Conservation (phyloP, 1,284 basidiomycete species). For the Leccinum fallax region DNA sequence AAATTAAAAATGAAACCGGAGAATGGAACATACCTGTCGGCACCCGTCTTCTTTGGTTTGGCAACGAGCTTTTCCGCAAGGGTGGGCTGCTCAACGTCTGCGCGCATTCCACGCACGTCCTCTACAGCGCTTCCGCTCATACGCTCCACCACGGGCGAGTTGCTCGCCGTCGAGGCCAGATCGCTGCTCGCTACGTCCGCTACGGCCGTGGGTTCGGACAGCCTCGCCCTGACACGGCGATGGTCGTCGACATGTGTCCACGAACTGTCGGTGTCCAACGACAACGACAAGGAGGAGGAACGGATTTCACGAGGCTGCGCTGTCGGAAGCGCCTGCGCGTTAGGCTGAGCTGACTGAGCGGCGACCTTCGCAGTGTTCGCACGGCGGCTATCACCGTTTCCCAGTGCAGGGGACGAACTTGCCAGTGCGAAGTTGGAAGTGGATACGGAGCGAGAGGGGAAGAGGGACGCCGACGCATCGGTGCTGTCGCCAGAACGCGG, state of each 20-base stretch:
- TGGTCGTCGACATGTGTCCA: slow-evolving; percentile 52
- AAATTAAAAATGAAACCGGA: neutral
- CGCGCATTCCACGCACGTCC: slow-evolving; percentile 25
- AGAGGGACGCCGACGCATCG: slow-evolving; percentile 12
- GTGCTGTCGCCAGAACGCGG: slow-evolving; percentile 19
- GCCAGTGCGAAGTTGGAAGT: slow-evolving; percentile 1
- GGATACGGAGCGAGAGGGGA: slow-evolving; percentile 1
- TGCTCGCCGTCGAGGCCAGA: slow-evolving; percentile 54
- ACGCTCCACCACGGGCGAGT: slow-evolving; percentile 51
- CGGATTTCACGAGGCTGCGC: slow-evolving; percentile 10
- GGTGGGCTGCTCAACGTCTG: slow-evolving; percentile 40
- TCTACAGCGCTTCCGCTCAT: slow-evolving; percentile 39
- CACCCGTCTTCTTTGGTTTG: slow-evolving; percentile 58
- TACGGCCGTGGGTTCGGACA: slow-evolving; percentile 17
- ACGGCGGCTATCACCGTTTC: neutral
- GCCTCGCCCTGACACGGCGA: slow-evolving; percentile 19
- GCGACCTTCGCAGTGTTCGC: slow-evolving; percentile 1
- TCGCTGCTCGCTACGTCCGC: slow-evolving; percentile 52
- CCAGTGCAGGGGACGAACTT: slow-evolving; percentile 5
- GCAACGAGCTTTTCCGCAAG: slow-evolving; percentile 62
- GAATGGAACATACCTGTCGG: slow-evolving; percentile 52
- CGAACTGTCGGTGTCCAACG: slow-evolving; percentile 43
- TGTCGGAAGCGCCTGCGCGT: neutral
- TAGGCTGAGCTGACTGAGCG: slow-evolving; percentile 4
- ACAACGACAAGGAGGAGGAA: slow-evolving; percentile 13